Evolutionary conservation across 1,284 basidiomycete genomes (phyloP).

Genomic region (Pseudozyma sp.): DNA sequence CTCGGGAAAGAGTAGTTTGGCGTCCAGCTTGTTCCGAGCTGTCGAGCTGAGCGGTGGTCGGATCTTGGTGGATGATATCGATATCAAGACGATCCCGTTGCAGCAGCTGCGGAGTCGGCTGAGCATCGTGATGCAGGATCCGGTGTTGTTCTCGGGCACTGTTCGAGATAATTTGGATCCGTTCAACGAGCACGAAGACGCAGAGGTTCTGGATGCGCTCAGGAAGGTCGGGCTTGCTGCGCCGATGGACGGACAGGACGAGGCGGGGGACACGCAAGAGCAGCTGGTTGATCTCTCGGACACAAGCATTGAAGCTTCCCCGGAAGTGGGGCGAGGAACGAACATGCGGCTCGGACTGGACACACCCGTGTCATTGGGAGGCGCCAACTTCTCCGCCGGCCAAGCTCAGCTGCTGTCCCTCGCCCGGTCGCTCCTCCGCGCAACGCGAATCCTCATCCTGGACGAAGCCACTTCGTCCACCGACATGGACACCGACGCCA

Average conservation of each 20-base stretch:
- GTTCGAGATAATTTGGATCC: slow-evolving; percentile 88
- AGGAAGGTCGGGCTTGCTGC: slow-evolving; percentile 54
- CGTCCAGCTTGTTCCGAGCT: slow-evolving; percentile 34
- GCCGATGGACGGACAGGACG: slow-evolving; percentile 36
- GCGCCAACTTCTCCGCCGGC: slow-evolving; percentile 85
- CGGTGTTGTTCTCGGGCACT: slow-evolving; percentile 87
- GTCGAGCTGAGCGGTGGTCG: slow-evolving; percentile 53
- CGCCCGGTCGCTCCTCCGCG: slow-evolving; percentile 78
- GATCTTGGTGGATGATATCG: slow-evolving; percentile 62
- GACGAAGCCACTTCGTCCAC: slow-evolving; percentile 78
- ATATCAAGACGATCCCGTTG: slow-evolving; percentile 48
- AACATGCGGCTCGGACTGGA: slow-evolving; percentile 73
- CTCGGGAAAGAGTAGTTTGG: slow-evolving; percentile 59
- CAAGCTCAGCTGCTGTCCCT: slow-evolving; percentile 85
- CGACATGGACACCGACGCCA: slow-evolving; percentile 39
- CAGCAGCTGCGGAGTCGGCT: slow-evolving; percentile 68
- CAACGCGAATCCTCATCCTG: slow-evolving; percentile 81
- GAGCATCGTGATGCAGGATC: slow-evolving; percentile 73
- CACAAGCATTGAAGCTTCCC: not conserved
- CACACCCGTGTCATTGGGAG: slow-evolving; percentile 81
- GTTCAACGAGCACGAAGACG: slow-evolving; percentile 83
- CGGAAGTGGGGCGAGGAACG: slow-evolving; percentile 3
- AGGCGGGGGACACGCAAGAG: not conserved
- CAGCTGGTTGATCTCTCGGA: slow-evolving; percentile 69
- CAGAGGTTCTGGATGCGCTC: slow-evolving; percentile 76